A percentile compares a stretch with the other conserved stretches of the same genome.
Conservation (phyloP, 169 alveolate genomes). For the Plasmodium knowlesi region DNA sequence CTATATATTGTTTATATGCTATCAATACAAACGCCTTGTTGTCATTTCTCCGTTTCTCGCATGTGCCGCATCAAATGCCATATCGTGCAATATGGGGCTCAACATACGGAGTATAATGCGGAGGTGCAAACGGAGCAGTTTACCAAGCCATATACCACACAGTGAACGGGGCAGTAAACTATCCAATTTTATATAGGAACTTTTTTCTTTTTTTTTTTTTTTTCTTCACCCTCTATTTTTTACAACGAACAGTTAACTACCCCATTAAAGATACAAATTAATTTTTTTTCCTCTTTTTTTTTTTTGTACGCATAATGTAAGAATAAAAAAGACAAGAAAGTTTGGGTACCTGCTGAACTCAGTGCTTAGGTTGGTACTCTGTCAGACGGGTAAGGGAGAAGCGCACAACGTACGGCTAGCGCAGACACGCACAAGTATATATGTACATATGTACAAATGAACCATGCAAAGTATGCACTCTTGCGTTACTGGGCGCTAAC, state of each 20-base stretch:
- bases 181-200: neutral
- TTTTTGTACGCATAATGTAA: neutral
- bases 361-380: neutral
- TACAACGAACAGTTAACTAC: neutral
- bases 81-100: neutral
- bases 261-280: neutral
- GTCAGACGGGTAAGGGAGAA: neutral
- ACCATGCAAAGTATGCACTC: neutral
- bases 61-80: neutral
- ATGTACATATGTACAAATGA: neutral
- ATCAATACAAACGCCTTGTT: neutral
- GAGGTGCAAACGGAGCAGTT: neutral
- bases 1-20: neutral
- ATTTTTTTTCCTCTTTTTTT: neutral
- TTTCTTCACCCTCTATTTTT: constrained; percentile 3
- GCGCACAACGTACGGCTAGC: neutral
- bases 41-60: neutral
- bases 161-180: neutral
- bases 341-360: neutral
- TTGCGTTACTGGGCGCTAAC: neutral
- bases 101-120: neutral
- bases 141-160: neutral
- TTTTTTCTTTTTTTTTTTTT: neutral
- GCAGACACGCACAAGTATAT: neutral
- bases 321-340: neutral